phyloP scores from a whole-genome alignment of 345 rosid genomes.

The Arabidopsis thaliana region TAIR10.1 NC_003076.8:20514001-20514500 shows the following conservation, averaged over 20 bases:
- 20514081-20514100: not conserved
- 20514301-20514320: not conserved
- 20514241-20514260: not conserved
- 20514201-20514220: not conserved
- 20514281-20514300: not conserved
- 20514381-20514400: not conserved
- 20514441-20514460: not conserved
- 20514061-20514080: slow-evolving; percentile 20
- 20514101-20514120: not conserved
- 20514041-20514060: slow-evolving; percentile 4
- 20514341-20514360: not conserved
- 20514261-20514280: not conserved
- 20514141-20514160: slow-evolving; percentile 11
- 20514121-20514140: not conserved
- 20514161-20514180: not conserved
- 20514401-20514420: not conserved
- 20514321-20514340: not conserved
- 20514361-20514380: not conserved
- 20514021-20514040: not conserved
- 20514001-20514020: not conserved
- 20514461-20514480: not conserved
- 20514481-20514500: not conserved
- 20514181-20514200: not conserved
- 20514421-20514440: not conserved
- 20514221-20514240: not conserved